These are phyloP conservation scores for Nemania diffusa DNA, from an alignment of 2,329 filamentous ascomycete genomes.

Conservation along the genomic window DNA sequence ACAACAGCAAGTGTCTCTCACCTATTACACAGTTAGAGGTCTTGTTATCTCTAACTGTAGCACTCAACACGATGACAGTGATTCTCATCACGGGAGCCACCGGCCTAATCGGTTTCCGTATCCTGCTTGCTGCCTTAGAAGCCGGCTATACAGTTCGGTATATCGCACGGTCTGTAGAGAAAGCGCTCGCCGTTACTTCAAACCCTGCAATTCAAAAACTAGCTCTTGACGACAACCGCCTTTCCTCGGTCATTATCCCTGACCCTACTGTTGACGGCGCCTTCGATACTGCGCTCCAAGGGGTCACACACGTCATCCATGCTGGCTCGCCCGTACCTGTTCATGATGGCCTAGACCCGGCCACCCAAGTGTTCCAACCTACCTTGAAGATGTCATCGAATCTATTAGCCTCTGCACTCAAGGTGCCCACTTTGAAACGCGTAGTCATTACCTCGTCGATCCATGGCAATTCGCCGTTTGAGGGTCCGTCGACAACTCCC, in stretches of 20 bases:
- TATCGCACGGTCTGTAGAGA: conserved; percentile 42
- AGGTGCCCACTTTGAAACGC: conserved; percentile 37
- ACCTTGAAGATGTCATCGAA: conserved; percentile 35
- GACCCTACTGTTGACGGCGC: conserved; percentile 42
- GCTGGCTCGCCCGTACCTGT: conserved; percentile 40
- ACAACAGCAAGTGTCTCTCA: neutral
- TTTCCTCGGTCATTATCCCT: conserved; percentile 40
- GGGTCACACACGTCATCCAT: conserved; percentile 45
- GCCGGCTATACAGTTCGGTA: conserved; percentile 44
- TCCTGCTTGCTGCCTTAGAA: conserved; percentile 42
- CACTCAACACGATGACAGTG: neutral
- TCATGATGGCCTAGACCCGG: conserved; percentile 35
- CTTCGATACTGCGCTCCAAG: conserved; percentile 41
- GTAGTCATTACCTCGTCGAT: conserved; percentile 46
- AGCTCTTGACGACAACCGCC: conserved; percentile 31
- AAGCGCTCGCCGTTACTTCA: conserved; percentile 38
- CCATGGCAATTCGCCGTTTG: conserved; percentile 37
- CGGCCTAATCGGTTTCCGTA: conserved; percentile 46
- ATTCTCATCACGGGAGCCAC: conserved; percentile 46
- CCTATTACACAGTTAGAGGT: neutral
- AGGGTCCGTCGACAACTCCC: conserved; percentile 11
- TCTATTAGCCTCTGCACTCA: conserved; percentile 41
- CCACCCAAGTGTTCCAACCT: conserved; percentile 41
- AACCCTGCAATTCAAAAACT: conserved; percentile 41
- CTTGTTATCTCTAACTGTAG: neutral